phyloP scores from a whole-genome alignment of 805 yeast species.

The Wickerhamomyces tratensis region DNA sequence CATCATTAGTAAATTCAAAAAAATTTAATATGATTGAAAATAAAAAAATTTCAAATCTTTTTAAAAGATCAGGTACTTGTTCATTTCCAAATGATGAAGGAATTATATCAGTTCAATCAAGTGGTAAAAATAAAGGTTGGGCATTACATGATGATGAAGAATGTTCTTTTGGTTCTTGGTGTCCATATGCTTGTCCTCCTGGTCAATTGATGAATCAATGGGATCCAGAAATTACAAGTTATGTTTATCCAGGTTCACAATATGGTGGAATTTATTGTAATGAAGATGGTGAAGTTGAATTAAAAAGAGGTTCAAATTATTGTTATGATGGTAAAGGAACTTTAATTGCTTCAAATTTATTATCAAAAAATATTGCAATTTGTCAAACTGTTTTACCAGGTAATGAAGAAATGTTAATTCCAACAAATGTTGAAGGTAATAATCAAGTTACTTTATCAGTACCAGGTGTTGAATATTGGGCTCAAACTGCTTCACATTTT shows the following conservation, averaged over 20 bases:
- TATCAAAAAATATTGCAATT: constrained; percentile 50
- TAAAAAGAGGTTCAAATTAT: constrained; percentile 38
- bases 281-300: constrained; percentile 51
- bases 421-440: constrained; percentile 54
- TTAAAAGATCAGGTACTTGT: constrained; percentile 37
- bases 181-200: constrained; percentile 89
- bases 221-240: constrained; percentile 69
- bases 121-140: constrained; percentile 69
- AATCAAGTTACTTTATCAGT: constrained; percentile 57
- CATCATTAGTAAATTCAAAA: no score
- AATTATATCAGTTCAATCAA: constrained; percentile 57
- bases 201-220: constrained; percentile 85
- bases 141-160: constrained; percentile 69
- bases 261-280: constrained; percentile 81
- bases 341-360: constrained; percentile 49
- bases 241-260: constrained; percentile 68
- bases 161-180: constrained; percentile 70
- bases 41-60: constrained; percentile 15
- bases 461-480: constrained; percentile 80
- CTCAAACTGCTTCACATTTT: constrained; percentile 78
- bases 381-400: constrained; percentile 94
- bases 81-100: constrained; percentile 60
- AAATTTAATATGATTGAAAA: constrained; percentile 19
- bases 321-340: constrained; percentile 77
- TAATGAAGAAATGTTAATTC: constrained; percentile 89